Conservation (phyloP, 306 rosid species). For the Begonia fuchsioides region DNA sequence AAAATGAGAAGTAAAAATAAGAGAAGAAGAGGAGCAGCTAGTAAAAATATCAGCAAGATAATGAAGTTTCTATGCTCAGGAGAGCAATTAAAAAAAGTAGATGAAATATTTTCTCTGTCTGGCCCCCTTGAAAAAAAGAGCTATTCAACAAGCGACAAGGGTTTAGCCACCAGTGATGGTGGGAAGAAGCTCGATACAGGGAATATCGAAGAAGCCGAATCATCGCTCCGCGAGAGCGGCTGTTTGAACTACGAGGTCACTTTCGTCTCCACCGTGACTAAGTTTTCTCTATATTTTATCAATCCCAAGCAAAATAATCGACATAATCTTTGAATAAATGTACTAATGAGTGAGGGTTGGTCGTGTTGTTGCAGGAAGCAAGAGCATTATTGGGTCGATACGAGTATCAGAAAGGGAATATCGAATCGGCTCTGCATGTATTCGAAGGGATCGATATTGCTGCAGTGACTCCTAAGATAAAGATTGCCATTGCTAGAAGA, state of each 20-base stretch:
- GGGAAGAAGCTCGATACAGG: conserved; percentile 36
- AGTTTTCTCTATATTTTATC: too few species aligned
- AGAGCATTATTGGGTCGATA: conserved; percentile 84
- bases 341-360: too few species aligned
- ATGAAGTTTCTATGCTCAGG: conserved; percentile 57
- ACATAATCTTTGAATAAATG: too few species aligned
- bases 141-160: conserved; percentile 20
- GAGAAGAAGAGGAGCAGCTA: conserved; percentile 19
- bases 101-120: conserved; percentile 28
- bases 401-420: conserved; percentile 89
- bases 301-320: too few species aligned
- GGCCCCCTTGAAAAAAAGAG: conserved; percentile 34
- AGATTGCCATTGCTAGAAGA: conserved; percentile 44
- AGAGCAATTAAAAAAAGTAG: conserved; percentile 28
- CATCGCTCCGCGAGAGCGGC: conserved; percentile 67
- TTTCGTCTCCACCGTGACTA: neutral
- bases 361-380: conserved; percentile 55
- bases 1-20: conserved; percentile 22
- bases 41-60: conserved; percentile 26
- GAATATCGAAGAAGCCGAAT: conserved; percentile 83
- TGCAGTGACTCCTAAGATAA: conserved; percentile 55
- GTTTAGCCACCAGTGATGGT: conserved; percentile 19
- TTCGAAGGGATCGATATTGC: conserved; percentile 74
- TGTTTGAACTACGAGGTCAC: conserved; percentile 81
- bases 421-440: conserved; percentile 75